Evolutionary conservation across 768 basidiomycete species (phyloP).

Genomic region (Leccinum subgranulosum): DNA sequence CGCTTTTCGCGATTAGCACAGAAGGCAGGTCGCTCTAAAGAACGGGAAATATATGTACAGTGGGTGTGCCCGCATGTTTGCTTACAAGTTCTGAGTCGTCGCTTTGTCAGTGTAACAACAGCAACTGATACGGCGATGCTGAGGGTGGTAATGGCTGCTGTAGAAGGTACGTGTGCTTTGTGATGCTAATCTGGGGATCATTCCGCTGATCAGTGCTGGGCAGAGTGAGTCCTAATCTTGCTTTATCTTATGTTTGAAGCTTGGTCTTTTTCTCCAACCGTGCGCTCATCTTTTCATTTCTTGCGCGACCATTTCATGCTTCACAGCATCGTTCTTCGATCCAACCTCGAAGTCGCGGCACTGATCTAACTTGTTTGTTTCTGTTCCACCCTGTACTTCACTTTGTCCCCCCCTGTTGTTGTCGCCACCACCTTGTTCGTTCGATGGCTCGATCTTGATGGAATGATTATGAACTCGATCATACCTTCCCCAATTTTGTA

Average conservation of each 20-base stretch:
- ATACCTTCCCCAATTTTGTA: constrained; percentile 3
- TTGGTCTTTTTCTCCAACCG: constrained; percentile 12
- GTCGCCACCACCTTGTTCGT: constrained; percentile 19
- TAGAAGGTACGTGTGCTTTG: constrained; percentile 67
- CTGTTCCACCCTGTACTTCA: constrained; percentile 13
- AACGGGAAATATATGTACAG: constrained; percentile 94
- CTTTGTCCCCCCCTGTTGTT: constrained; percentile 13
- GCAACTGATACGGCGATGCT: constrained; percentile 89
- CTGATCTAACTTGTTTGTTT: constrained; percentile 30
- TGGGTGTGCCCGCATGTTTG: constrained; percentile 40
- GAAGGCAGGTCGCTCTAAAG: constrained; percentile 80
- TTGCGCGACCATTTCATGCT: constrained; percentile 12
- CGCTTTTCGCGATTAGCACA: constrained; percentile 80
- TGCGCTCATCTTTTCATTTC: constrained; percentile 27
- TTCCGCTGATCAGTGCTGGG: constrained; percentile 13
- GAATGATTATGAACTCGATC: constrained; percentile 14
- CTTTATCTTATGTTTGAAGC: constrained; percentile 23
- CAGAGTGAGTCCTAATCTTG: constrained; percentile 61
- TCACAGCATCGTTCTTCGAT: constrained; percentile 36
- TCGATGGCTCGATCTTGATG: constrained; percentile 14
- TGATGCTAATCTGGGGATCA: neutral
- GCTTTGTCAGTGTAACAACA: constrained; percentile 65
- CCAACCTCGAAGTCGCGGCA: constrained; percentile 34
- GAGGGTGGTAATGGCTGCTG: constrained; percentile 91
- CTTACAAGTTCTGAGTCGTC: constrained; percentile 6